Conservation (phyloP, 192 early-diverging fungal genomes). For the Obelidium mucronatum region DNA sequence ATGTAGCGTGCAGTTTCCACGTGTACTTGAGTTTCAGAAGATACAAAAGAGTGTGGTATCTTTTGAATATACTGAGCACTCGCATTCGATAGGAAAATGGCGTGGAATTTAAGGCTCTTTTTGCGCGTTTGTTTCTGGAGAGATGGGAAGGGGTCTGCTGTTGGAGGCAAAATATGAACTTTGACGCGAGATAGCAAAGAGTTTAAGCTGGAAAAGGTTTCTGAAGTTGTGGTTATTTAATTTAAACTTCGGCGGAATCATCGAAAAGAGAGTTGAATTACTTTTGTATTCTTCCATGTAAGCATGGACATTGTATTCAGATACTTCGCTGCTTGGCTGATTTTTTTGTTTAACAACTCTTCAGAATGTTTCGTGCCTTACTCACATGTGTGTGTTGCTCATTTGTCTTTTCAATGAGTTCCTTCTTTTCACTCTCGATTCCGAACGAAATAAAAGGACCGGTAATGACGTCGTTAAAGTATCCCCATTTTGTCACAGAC, state of each 20-base stretch:
- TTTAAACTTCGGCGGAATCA: not conserved
- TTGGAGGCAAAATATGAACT: not conserved
- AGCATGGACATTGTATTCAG: constrained; percentile 37
- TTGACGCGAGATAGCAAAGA: constrained; percentile 1
- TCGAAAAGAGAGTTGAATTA: not conserved
- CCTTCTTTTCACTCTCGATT: constrained; percentile 53
- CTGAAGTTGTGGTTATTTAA: too few relatives aligned
- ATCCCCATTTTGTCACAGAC: constrained; percentile 59
- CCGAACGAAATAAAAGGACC: constrained; percentile 66
- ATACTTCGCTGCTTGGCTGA: constrained; percentile 30
- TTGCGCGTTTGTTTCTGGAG: constrained; percentile 12
- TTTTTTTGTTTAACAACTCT: too few relatives aligned
- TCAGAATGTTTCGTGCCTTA: not conserved
- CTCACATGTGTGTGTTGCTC: constrained; percentile 41
- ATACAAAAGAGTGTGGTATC: constrained; percentile 19
- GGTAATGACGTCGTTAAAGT: constrained; percentile 59
- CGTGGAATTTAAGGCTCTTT: constrained; percentile 32
- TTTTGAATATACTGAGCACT: constrained; percentile 45
- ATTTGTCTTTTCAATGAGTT: constrained; percentile 54
- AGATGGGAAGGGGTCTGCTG: not conserved
- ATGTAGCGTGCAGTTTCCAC: constrained; percentile 49
- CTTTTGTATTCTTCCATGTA: constrained; percentile 38
- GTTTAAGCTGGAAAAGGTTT: not conserved
- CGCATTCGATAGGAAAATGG: constrained; percentile 39
- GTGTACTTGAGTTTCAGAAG: constrained; percentile 13